These are phyloP conservation scores for Daldinia childiae DNA, from an alignment of 495 filamentous ascomycete genomes.

Conservation along the genomic window DNA sequence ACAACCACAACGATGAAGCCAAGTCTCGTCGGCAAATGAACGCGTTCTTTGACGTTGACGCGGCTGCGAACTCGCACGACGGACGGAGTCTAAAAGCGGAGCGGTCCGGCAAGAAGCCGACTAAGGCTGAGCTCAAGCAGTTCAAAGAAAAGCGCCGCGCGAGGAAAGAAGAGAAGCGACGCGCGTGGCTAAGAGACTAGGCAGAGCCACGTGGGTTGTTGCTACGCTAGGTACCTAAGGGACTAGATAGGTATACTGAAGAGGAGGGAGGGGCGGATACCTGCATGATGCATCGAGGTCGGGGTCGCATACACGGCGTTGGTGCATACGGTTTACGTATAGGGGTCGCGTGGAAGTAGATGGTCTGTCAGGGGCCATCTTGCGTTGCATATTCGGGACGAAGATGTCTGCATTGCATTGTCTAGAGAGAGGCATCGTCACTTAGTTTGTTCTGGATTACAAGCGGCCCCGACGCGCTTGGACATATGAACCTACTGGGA, in stretches of 20 bases:
- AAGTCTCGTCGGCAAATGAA: slow-evolving; percentile 90
- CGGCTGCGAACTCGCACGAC: slow-evolving; percentile 91
- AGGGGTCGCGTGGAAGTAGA: slow-evolving; percentile 2
- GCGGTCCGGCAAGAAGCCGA: slow-evolving; percentile 85
- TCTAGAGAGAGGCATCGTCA: neutral
- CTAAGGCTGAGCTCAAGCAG: slow-evolving; percentile 79
- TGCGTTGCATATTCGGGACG: slow-evolving; percentile 28
- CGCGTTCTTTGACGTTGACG: slow-evolving; percentile 97
- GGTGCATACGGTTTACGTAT: slow-evolving; percentile 9
- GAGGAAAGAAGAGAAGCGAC: slow-evolving; percentile 92
- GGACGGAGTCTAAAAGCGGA: slow-evolving; percentile 93
- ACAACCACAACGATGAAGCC: slow-evolving; percentile 84
- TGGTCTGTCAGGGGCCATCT: neutral
- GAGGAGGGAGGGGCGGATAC: slow-evolving; percentile 17
- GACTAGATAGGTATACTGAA: neutral
- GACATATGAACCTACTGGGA: neutral
- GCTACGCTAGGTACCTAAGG: neutral
- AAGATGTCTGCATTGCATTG: slow-evolving; percentile 31
- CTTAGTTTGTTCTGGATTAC: slow-evolving; percentile 19
- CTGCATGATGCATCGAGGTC: slow-evolving; percentile 27
- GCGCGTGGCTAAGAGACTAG: slow-evolving; percentile 90
- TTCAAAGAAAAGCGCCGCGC: slow-evolving; percentile 74
- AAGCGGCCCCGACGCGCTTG: slow-evolving; percentile 8
- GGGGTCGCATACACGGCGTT: slow-evolving; percentile 28
- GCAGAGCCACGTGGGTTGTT: neutral